phyloP scores from a whole-genome alignment of 2,329 filamentous ascomycete species.

The Fusarium incarnatum region DNA sequence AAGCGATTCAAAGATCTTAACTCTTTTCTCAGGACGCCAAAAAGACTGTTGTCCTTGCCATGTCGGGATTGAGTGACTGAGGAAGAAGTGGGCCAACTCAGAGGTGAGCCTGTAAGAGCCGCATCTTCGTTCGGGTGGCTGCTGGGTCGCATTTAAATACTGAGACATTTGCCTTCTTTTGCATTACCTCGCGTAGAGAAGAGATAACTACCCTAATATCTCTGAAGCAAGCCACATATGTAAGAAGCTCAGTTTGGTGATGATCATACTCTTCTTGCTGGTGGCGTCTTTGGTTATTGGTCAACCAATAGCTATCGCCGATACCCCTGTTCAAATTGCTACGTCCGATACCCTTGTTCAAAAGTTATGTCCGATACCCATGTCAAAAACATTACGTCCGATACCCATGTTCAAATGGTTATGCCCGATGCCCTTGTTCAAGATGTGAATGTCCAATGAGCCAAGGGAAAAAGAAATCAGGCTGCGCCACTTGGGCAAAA shows the following conservation, averaged over 20 bases:
- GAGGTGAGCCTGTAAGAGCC: not conserved
- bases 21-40: not conserved
- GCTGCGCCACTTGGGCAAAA: not conserved
- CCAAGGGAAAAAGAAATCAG: not conserved
- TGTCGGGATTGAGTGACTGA: not conserved
- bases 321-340: not conserved
- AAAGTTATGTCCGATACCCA: not conserved
- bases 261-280: not conserved
- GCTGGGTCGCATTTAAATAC: not conserved
- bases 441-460: not conserved
- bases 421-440: not conserved
- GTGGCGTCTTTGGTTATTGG: not conserved
- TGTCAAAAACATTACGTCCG: not conserved
- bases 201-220: not conserved
- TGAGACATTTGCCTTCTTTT: not conserved
- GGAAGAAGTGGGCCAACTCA: not conserved
- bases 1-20: not conserved
- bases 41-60: not conserved
- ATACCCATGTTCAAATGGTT: not conserved
- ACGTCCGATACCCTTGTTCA: no score
- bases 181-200: not conserved
- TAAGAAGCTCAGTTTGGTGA: not conserved
- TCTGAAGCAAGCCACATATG: not conserved
- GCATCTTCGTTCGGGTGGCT: not conserved
- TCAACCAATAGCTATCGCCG: not conserved